Conservation (phyloP, 768 basidiomycete species). For the Boletus subcaerulescens region DNA sequence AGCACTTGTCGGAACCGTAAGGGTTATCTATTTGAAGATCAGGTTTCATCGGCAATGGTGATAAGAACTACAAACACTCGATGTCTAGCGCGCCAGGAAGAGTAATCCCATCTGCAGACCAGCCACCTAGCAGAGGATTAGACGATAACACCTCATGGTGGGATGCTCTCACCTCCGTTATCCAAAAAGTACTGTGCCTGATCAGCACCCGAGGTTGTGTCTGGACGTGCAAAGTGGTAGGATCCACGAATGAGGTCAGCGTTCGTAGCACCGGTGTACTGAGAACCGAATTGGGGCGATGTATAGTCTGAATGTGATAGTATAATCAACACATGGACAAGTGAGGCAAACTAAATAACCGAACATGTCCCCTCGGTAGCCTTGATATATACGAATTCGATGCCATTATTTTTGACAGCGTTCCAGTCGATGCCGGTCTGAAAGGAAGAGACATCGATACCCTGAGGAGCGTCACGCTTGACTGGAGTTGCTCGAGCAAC, state of each 20-base stretch:
- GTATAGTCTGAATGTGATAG: background rate
- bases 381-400: background rate
- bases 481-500: background rate
- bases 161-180: slow-evolving; percentile 42
- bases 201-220: slow-evolving; percentile 47
- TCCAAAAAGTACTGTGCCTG: slow-evolving; percentile 60
- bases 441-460: background rate
- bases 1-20: slow-evolving; percentile 46
- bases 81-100: slow-evolving; percentile 67
- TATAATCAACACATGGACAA: background rate
- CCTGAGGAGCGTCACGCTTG: background rate
- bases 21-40: slow-evolving; percentile 43
- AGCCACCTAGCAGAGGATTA: slow-evolving; percentile 38
- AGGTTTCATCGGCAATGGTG: background rate
- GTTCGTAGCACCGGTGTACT: slow-evolving; percentile 56
- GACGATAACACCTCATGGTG: background rate
- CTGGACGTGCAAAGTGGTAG: slow-evolving; percentile 61
- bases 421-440: background rate
- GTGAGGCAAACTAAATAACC: background rate
- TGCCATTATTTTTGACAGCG: background rate
- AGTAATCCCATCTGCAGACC: slow-evolving; percentile 54
- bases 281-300: slow-evolving; percentile 34
- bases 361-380: background rate
- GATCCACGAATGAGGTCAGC: slow-evolving; percentile 56
- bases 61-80: slow-evolving; percentile 42